Evolutionary conservation across 768 basidiomycete species (phyloP).

Genomic region (Leccinellum rugosiceps): DNA sequence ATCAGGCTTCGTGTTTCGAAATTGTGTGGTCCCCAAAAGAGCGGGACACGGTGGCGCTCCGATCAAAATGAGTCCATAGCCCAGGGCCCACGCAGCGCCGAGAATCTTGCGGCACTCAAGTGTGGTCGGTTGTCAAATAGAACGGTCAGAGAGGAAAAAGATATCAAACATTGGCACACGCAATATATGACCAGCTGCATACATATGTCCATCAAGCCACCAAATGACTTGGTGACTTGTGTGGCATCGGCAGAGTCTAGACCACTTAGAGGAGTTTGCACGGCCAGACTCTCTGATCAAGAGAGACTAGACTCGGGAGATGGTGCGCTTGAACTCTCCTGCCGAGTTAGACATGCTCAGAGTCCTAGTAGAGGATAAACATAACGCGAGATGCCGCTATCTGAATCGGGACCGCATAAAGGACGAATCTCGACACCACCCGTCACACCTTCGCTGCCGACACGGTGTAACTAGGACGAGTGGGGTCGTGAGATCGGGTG

Average conservation of each 20-base stretch:
- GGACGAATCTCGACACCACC: neutral
- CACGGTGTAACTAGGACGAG: neutral
- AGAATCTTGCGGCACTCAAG: constrained; percentile 6
- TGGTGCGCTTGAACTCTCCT: neutral
- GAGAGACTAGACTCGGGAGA: neutral
- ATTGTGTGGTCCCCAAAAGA: neutral
- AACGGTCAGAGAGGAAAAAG: neutral
- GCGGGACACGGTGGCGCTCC: constrained; percentile 25
- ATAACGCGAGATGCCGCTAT: neutral
- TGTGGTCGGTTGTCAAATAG: neutral
- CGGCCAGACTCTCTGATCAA: neutral
- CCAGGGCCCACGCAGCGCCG: constrained; percentile 8
- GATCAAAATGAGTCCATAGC: constrained; percentile 3
- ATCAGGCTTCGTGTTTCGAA: neutral
- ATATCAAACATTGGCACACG: neutral
- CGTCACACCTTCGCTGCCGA: neutral
- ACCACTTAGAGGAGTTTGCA: neutral
- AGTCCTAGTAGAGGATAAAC: neutral
- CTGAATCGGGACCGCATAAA: neutral
- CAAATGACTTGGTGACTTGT: constrained; percentile 20
- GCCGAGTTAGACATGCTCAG: neutral
- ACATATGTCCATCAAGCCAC: constrained; percentile 25
- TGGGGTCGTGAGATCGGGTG: neutral
- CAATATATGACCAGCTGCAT: constrained; percentile 6
- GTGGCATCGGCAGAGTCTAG: constrained; percentile 12